Evolutionary conservation across 345 rosid genomes (phyloP).

Genomic region (Citrus hindsii): DNA sequence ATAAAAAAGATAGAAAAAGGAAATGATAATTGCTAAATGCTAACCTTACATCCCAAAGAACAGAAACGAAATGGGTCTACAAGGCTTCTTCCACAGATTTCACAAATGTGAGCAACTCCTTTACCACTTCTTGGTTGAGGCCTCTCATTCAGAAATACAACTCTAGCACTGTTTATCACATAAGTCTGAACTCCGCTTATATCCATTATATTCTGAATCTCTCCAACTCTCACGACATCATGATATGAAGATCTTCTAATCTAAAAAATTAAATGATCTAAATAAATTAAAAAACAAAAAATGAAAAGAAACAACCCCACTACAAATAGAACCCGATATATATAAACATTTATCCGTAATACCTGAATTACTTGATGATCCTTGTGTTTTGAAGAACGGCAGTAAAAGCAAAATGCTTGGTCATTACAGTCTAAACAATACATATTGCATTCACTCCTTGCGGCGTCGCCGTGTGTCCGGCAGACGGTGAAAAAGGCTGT

Average conservation of each 20-base stretch:
- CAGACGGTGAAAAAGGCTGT: slow-evolving; percentile 66
- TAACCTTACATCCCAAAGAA: slow-evolving; percentile 92
- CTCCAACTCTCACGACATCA: slow-evolving; percentile 82
- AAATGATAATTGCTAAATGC: background rate
- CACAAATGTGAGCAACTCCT: slow-evolving; percentile 63
- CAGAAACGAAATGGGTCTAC: slow-evolving; percentile 85
- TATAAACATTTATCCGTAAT: background rate
- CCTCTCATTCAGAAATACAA: slow-evolving; percentile 79
- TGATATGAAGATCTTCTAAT: slow-evolving; percentile 90
- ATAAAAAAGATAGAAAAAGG: background rate
- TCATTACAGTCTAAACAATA: slow-evolving; percentile 71
- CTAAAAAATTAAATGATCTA: slow-evolving; percentile 17
- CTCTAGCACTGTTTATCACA: slow-evolving; percentile 86
- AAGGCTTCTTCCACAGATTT: slow-evolving; percentile 78
- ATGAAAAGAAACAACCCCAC: background rate
- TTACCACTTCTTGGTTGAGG: slow-evolving; percentile 63
- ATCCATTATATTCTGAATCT: slow-evolving; percentile 72
- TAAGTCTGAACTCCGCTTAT: slow-evolving; percentile 84
- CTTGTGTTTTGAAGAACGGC: slow-evolving; percentile 73
- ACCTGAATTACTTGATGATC: slow-evolving; percentile 87
- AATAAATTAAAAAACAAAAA: background rate
- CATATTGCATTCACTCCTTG: slow-evolving; percentile 84
- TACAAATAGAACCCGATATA: background rate
- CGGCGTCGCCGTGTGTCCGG: slow-evolving; percentile 51
- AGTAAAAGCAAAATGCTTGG: slow-evolving; percentile 71